phyloP scores from a whole-genome alignment of 176 grass and related monocot species.

The Hordeum vulgare region DNA sequence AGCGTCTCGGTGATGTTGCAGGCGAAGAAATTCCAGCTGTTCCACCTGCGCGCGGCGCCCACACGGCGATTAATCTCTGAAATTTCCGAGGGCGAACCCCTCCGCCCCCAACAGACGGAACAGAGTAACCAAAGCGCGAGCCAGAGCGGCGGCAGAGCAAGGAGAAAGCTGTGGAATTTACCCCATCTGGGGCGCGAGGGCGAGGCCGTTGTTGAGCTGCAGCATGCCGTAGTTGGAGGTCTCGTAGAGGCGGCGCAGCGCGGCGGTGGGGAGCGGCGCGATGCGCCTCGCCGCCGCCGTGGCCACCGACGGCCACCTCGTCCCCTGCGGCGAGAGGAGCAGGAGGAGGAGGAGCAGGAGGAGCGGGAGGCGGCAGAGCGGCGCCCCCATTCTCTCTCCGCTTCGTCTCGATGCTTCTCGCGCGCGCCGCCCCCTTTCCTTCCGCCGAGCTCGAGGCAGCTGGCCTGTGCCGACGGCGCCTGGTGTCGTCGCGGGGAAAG shows the following conservation, averaged over 20 bases:
- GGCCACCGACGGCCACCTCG: not conserved
- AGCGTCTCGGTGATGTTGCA: conserved; percentile 88
- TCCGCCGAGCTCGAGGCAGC: not conserved
- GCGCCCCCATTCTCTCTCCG: not conserved
- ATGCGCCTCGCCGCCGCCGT: not conserved
- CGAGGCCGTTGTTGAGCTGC: conserved; percentile 94
- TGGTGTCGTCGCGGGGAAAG: too few relatives aligned
- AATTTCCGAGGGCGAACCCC: not conserved
- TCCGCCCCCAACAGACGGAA: not conserved
- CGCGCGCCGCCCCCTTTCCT: not conserved
- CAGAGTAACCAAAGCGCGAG: not conserved
- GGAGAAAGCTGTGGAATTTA: not conserved
- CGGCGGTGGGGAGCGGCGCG: conserved; percentile 25
- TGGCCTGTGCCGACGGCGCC: not conserved
- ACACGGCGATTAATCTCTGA: not conserved
- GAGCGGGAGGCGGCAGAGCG: not conserved
- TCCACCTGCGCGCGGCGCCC: conserved; percentile 53
- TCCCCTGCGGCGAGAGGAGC: not conserved
- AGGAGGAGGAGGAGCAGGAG: not conserved
- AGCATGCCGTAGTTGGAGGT: conserved; percentile 90
- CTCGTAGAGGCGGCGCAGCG: conserved; percentile 56
- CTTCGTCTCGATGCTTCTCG: not conserved
- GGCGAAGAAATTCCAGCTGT: conserved; percentile 99
- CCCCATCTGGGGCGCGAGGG: conserved; percentile 91
- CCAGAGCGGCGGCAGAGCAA: not conserved